These are phyloP conservation scores for Fragilariopsis cylindrus DNA, from an alignment of 108 stramenopile genomes.

Conservation along the genomic window DNA sequence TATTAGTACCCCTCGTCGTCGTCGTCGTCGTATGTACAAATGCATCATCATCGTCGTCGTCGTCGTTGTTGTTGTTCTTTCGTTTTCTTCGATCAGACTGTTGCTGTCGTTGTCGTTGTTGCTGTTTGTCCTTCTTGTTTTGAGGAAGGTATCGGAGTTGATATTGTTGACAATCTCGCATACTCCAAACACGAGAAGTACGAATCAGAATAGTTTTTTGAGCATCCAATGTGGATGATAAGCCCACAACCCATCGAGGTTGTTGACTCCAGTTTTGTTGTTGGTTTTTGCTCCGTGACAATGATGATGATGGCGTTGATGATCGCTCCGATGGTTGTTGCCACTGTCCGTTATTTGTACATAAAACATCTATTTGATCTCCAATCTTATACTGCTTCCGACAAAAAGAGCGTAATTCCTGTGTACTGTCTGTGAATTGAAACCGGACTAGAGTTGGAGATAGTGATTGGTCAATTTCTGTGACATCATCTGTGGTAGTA, in stretches of 20 bases:
- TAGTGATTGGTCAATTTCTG: slow-evolving; percentile 1
- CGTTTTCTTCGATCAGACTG: not conserved
- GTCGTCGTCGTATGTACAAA: too few species aligned
- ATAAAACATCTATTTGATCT: slow-evolving; percentile 41
- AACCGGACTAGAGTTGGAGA: slow-evolving; percentile 39
- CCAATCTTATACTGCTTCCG: slow-evolving; percentile 67
- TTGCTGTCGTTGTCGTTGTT: slow-evolving; percentile 12
- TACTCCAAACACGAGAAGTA: slow-evolving; percentile 44
- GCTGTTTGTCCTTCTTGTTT: slow-evolving; percentile 2
- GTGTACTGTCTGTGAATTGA: slow-evolving; percentile 34
- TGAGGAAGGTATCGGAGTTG: slow-evolving; percentile 43
- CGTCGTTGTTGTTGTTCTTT: not conserved
- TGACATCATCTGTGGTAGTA: not conserved
- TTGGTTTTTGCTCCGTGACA: slow-evolving; percentile 15
- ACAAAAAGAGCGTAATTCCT: slow-evolving; percentile 54
- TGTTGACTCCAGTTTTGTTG: slow-evolving; percentile 28
- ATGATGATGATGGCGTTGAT: not conserved
- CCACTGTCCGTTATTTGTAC: slow-evolving; percentile 30
- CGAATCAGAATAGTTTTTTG: slow-evolving; percentile 10
- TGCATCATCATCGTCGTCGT: slow-evolving; percentile 18
- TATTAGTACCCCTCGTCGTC: too few species aligned
- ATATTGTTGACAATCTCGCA: slow-evolving; percentile 53
- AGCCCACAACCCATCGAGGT: slow-evolving; percentile 33
- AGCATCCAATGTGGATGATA: slow-evolving; percentile 25
- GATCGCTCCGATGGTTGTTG: slow-evolving; percentile 5